Percentiles rank a stretch among this genome's conserved stretches.
Conservation (phyloP, 768 basidiomycete genomes). For the Candolleomyces aberdarensis region DNA sequence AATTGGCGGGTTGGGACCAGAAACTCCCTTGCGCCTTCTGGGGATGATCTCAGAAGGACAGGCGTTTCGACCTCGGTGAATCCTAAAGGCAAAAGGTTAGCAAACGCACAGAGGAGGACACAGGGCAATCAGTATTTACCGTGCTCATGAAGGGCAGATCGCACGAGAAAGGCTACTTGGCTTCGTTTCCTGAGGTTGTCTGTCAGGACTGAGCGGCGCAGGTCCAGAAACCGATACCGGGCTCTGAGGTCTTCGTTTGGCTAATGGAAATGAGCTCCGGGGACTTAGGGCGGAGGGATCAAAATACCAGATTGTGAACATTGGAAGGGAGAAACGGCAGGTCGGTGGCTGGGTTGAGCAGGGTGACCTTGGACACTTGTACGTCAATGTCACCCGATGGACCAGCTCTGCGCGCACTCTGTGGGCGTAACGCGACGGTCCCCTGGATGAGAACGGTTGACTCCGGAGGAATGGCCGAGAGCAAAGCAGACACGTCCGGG, state of each 20-base stretch:
- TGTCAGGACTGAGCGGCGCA: constrained; percentile 71
- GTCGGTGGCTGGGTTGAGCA: constrained; percentile 77
- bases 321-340: constrained; percentile 89
- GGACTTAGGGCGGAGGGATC: constrained; percentile 11
- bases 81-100: constrained; percentile 41
- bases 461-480: constrained; percentile 70
- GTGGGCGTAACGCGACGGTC: constrained; percentile 61
- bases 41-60: constrained; percentile 83
- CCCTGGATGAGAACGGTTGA: constrained; percentile 78
- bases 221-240: constrained; percentile 85
- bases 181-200: constrained; percentile 81
- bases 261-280: constrained; percentile 33
- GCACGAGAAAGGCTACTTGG: constrained; percentile 74
- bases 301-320: constrained; percentile 62
- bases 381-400: constrained; percentile 80
- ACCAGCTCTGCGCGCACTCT: constrained; percentile 56
- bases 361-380: constrained; percentile 58
- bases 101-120: constrained; percentile 4
- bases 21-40: constrained; percentile 93
- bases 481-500: constrained; percentile 31
- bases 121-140: constrained; percentile 39
- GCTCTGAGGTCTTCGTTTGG: constrained; percentile 84
- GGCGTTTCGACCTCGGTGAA: constrained; percentile 96
- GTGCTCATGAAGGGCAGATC: constrained; percentile 68
- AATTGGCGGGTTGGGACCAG: constrained; percentile 75